These are phyloP conservation scores for Yamadazyma triangularis DNA, from an alignment of 1,139 yeast species.

Conservation along the genomic window DNA sequence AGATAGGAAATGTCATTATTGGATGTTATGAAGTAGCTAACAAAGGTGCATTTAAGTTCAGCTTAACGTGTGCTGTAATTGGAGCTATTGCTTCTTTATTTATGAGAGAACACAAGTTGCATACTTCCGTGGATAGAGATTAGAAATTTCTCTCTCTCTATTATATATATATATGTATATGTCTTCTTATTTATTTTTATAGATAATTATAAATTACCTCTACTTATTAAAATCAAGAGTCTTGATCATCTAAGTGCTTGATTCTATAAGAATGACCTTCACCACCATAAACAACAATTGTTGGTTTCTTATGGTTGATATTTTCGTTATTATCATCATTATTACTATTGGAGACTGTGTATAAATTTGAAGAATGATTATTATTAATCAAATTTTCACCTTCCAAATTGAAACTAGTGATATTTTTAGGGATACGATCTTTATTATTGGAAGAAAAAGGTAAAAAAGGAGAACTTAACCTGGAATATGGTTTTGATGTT, in stretches of 20 bases:
- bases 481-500: conserved; percentile 12
- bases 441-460: conserved; percentile 1
- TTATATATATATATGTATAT: too few species aligned
- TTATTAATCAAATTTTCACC: conserved; percentile 12
- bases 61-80: conserved; percentile 31
- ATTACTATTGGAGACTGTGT: conserved; percentile 11
- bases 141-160: too few species aligned
- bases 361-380: conserved; percentile 19
- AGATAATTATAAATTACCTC: too few species aligned
- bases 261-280: conserved; percentile 39
- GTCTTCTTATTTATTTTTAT: too few species aligned
- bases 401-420: neutral
- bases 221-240: too few species aligned
- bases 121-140: conserved; percentile 34
- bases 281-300: conserved; percentile 31
- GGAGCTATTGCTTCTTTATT: conserved; percentile 35
- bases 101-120: conserved; percentile 43
- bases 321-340: conserved; percentile 4
- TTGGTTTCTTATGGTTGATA: conserved; percentile 1
- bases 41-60: conserved; percentile 49
- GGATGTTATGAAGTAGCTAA: conserved; percentile 48
- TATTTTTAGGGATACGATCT: neutral
- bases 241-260: conserved; percentile 16
- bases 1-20: conserved; percentile 37
- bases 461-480: conserved; percentile 11